Evolutionary conservation across 805 yeast species (phyloP).

Genomic region (Saccharomycopsis sp.): DNA sequence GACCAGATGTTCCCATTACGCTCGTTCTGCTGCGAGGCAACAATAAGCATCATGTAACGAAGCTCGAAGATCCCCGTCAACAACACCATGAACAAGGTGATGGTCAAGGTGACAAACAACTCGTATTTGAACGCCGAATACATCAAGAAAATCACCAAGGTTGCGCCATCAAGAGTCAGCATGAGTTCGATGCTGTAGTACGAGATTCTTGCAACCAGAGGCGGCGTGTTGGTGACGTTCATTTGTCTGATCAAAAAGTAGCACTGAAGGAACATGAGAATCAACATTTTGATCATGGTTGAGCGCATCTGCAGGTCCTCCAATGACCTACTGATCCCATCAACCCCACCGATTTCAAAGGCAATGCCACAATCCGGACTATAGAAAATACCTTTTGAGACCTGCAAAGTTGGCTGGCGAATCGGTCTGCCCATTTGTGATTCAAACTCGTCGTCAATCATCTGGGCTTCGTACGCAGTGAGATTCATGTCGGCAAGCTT

Average conservation of each 20-base stretch:
- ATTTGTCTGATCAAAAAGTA: constrained; percentile 58
- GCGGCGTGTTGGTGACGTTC: constrained; percentile 66
- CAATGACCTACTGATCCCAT: constrained; percentile 28
- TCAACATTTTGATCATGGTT: no score
- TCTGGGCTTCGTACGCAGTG: constrained; percentile 41
- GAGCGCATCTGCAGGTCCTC: no score
- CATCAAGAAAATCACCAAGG: neutral
- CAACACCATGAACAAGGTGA: constrained; percentile 55
- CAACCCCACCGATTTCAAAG: constrained; percentile 34
- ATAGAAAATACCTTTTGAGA: constrained; percentile 54
- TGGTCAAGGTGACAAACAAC: constrained; percentile 63
- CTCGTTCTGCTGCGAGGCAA: constrained; percentile 65
- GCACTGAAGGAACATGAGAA: constrained; percentile 49
- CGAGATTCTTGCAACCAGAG: constrained; percentile 65
- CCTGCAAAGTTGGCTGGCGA: constrained; percentile 43
- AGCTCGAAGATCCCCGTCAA: constrained; percentile 68
- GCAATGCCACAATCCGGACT: constrained; percentile 85
- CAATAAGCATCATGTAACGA: constrained; percentile 60
- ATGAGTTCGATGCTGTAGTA: constrained; percentile 58
- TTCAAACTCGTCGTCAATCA: constrained; percentile 62
- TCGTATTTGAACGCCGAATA: constrained; percentile 51
- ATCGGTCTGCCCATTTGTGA: constrained; percentile 78
- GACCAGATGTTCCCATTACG: constrained; percentile 57
- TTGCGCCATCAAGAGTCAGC: constrained; percentile 47
- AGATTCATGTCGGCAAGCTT: constrained; percentile 58